Evolutionary conservation across 441 rosid genomes (phyloP).

Genomic region (Iberis amara): DNA sequence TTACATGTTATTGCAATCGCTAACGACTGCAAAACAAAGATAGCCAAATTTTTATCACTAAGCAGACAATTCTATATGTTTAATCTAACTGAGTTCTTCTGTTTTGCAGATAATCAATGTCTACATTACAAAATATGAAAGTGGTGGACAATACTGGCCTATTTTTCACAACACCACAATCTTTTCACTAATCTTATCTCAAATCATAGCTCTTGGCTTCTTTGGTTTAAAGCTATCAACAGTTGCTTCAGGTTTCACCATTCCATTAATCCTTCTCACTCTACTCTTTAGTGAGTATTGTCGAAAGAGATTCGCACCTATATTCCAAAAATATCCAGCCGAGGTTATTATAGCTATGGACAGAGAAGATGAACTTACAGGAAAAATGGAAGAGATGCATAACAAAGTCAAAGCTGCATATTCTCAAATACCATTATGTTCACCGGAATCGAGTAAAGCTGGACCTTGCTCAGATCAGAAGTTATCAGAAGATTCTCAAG

Average conservation of each 20-base stretch:
- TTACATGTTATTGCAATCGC: too few relatives aligned
- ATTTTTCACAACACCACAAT: slow-evolving; percentile 72
- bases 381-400: slow-evolving; percentile 51
- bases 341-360: slow-evolving; percentile 81
- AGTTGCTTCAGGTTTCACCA: slow-evolving; percentile 70
- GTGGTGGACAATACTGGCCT: slow-evolving; percentile 89
- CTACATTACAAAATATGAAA: slow-evolving; percentile 62
- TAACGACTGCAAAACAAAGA: too few relatives aligned
- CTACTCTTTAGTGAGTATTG: slow-evolving; percentile 80
- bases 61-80: too few relatives aligned
- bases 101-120: slow-evolving; percentile 69
- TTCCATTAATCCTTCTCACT: slow-evolving; percentile 68
- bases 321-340: slow-evolving; percentile 59
- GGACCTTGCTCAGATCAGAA: slow-evolving; percentile 20
- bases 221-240: slow-evolving; percentile 74
- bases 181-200: slow-evolving; percentile 77
- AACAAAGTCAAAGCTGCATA: slow-evolving; percentile 50
- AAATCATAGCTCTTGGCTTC: slow-evolving; percentile 77
- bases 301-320: slow-evolving; percentile 62
- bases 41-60: too few relatives aligned
- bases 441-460: slow-evolving; percentile 29
- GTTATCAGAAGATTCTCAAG: slow-evolving; percentile 30
- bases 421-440: slow-evolving; percentile 46
- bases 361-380: slow-evolving; percentile 56
- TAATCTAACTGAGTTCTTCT: too few relatives aligned